phyloP scores from a whole-genome alignment of 2,329 filamentous ascomycete species.

The Sporothrix variecibatus region DNA sequence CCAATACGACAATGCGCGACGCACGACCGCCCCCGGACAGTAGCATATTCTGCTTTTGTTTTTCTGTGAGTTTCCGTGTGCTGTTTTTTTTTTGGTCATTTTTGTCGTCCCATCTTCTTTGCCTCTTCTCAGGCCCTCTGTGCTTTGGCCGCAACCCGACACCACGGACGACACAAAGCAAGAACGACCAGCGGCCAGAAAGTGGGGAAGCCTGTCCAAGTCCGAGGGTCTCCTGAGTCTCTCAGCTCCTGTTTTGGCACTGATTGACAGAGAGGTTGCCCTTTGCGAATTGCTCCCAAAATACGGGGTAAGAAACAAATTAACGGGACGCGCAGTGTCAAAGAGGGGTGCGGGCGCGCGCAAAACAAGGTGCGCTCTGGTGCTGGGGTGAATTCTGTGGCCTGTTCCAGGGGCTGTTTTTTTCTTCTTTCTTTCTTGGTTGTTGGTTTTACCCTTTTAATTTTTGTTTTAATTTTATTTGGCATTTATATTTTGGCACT shows the following conservation, averaged over 20 bases:
- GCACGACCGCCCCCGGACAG: background rate
- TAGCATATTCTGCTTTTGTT: background rate
- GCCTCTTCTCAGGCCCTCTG: background rate
- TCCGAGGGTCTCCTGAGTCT: background rate
- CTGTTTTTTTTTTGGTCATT: background rate
- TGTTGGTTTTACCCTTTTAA: background rate
- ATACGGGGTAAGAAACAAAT: constrained; percentile 3
- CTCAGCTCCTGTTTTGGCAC: constrained; percentile 1
- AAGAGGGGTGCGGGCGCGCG: background rate
- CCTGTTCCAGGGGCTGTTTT: background rate
- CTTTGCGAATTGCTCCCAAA: background rate
- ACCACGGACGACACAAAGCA: constrained; percentile 16
- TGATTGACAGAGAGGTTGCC: background rate
- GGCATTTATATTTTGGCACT: background rate
- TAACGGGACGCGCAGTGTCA: background rate
- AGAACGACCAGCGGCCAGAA: background rate
- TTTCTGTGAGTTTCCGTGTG: background rate
- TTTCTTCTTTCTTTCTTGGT: background rate
- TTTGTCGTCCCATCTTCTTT: constrained; percentile 20
- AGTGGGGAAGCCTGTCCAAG: constrained; percentile 1
- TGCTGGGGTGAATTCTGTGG: background rate
- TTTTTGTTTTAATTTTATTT: background rate
- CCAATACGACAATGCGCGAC: constrained; percentile 13
- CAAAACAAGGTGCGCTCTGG: background rate
- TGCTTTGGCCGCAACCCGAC: constrained; percentile 13